Conservation (phyloP, 2,329 filamentous ascomycete genomes). For the Lecanicillium sp. region DNA sequence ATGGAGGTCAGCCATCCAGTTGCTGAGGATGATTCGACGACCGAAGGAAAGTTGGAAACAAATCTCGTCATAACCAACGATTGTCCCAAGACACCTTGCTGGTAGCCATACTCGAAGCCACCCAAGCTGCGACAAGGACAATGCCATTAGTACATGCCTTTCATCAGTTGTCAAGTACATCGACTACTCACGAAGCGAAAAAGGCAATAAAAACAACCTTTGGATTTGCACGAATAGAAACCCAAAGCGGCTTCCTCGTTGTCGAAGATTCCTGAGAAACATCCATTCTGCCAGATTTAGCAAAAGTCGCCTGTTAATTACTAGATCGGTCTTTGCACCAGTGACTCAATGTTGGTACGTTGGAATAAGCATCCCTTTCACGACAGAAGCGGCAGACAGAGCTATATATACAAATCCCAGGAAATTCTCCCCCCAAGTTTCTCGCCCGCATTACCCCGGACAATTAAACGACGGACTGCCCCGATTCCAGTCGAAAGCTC, state of each 20-base stretch:
- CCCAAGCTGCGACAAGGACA: constrained; percentile 28
- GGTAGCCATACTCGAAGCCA: constrained; percentile 44
- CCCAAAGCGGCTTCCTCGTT: constrained; percentile 15
- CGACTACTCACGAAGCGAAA: constrained; percentile 27
- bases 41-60: constrained; percentile 37
- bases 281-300: constrained; percentile 7
- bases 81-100: constrained; percentile 46
- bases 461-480: constrained; percentile 1
- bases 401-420: constrained; percentile 3
- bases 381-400: too few species aligned
- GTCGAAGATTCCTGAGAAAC: constrained; percentile 10
- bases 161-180: not conserved
- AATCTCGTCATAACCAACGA: constrained; percentile 45
- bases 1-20: constrained; percentile 43
- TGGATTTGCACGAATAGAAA: constrained; percentile 23
- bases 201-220: constrained; percentile 29
- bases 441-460: constrained; percentile 8
- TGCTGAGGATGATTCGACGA: constrained; percentile 35
- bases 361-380: too few species aligned
- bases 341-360: too few species aligned
- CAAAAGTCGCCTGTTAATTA: too few species aligned
- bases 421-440: constrained; percentile 4
- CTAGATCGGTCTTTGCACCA: too few species aligned
- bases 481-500: constrained; percentile 2
- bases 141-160: not conserved